These are phyloP conservation scores for Dactylis glomerata DNA, from an alignment of 176 grass and related monocot species.

Conservation along the genomic window DNA sequence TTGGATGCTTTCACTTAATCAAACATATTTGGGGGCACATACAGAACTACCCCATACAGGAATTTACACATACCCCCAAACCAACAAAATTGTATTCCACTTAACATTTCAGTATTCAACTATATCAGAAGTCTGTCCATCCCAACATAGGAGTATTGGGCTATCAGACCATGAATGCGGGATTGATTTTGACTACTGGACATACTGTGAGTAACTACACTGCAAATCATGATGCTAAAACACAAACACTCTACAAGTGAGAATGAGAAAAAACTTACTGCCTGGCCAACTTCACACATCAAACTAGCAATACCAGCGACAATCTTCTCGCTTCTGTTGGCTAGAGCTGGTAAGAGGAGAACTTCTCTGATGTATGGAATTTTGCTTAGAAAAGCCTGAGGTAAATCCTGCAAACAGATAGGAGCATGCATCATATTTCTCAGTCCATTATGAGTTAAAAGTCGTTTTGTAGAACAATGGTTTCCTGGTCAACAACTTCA, in stretches of 20 bases:
- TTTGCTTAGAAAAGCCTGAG: slow-evolving; percentile 72
- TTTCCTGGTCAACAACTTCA: background rate
- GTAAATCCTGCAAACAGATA: slow-evolving; percentile 60
- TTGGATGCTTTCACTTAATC: background rate
- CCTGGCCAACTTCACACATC: slow-evolving; percentile 90
- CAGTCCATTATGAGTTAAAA: background rate
- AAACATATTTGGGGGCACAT: background rate
- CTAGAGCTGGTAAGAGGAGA: slow-evolving; percentile 74
- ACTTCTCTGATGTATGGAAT: slow-evolving; percentile 86
- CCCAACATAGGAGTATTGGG: background rate
- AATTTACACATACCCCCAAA: background rate
- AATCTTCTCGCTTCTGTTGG: slow-evolving; percentile 73
- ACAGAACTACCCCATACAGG: background rate
- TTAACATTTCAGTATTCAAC: background rate
- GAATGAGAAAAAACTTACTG: slow-evolving; percentile 59
- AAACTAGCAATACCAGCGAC: slow-evolving; percentile 77
- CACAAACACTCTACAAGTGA: slow-evolving; percentile 3
- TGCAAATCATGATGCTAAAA: slow-evolving; percentile 24
- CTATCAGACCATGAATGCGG: background rate
- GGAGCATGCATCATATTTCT: slow-evolving; percentile 5
- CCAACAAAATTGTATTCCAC: background rate
- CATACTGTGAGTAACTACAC: slow-evolving; percentile 18
- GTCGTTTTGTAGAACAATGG: background rate
- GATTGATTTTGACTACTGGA: background rate
- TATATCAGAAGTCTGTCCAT: background rate